These are phyloP conservation scores for Penicillium sp. DNA, from an alignment of 2,329 filamentous ascomycete genomes.

Conservation along the genomic window DNA sequence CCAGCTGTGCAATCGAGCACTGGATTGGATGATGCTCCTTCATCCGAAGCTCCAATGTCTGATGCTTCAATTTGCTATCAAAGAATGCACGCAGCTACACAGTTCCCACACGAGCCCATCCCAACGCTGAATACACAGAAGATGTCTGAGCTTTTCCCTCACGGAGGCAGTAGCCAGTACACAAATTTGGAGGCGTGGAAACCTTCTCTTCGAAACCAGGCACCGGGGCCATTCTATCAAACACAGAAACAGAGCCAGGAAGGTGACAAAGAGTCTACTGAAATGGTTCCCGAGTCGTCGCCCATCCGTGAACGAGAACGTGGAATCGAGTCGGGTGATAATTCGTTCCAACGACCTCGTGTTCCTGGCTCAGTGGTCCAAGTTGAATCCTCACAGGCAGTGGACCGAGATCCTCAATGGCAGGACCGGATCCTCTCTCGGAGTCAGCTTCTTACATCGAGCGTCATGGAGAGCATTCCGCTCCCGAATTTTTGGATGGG, in stretches of 20 bases:
- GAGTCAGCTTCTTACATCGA: slow-evolving; percentile 43
- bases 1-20: slow-evolving; percentile 22
- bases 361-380: slow-evolving; percentile 35
- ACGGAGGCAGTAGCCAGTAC: slow-evolving; percentile 25
- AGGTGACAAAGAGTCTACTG: slow-evolving; percentile 27
- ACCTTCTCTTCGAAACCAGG: slow-evolving; percentile 6
- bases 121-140: slow-evolving; percentile 39
- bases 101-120: slow-evolving; percentile 40
- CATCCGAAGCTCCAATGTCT: slow-evolving; percentile 31
- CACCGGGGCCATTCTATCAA: slow-evolving; percentile 19
- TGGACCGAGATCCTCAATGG: slow-evolving; percentile 25
- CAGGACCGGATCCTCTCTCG: slow-evolving; percentile 30
- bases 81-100: slow-evolving; percentile 36
- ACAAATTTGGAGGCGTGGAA: slow-evolving; percentile 3
- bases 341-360: slow-evolving; percentile 20
- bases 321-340: slow-evolving; percentile 3
- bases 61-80: slow-evolving; percentile 42
- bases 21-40: slow-evolving; percentile 26
- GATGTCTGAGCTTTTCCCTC: slow-evolving; percentile 41
- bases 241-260: slow-evolving; percentile 25
- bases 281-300: slow-evolving; percentile 44
- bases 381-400: slow-evolving; percentile 44
- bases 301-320: slow-evolving; percentile 28
- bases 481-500: slow-evolving; percentile 40
- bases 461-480: slow-evolving; percentile 46